Evolutionary conservation across 164 flowering plant genomes (phyloP), one percentile per base, ranked within the genome.

Genomic region (Sextonia rubra): DNA sequence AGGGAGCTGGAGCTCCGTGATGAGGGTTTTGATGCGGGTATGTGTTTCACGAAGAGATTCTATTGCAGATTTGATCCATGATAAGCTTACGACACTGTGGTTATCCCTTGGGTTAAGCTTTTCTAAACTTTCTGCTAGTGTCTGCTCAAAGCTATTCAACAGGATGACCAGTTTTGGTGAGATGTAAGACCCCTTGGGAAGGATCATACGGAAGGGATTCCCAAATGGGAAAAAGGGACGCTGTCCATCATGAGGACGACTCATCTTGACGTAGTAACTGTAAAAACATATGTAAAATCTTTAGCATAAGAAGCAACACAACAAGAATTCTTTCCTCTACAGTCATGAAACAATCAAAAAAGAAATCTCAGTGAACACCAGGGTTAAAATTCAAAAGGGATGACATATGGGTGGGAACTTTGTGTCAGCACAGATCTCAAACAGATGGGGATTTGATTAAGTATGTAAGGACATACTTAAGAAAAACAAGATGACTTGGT

Each of bases 41-140:
- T 91, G 97, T 22, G 86, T 89, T 75, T 83, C 92, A 73, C 85
- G 88, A 7, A 93, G 87, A 1, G 81, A 79, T 62, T 85, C 84
- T 83, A 90, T 86, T 15, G 97, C 97, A n/a, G 70, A 68, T 68
- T 66, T 83, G 97, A 95, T 95, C 98, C 98, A 95, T 30, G 97
- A 81, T 24, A 89, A 81, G 83, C 85, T 84, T 44, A 88, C 84
- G 49, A 87, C 72, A 44, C 85, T 92, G 47, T 81, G 81, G 66
- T 74, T 83, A 70, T 78, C 79, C 49, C 71, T 81, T 52, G 88
- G 87, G 77, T 71, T 82, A 61, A 95, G 90, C 68, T 79, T 85
- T 44, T 65, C 82, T 32, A 95, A 47, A 79, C 91, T 86, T 55
- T 76, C 86, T 26, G 86, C 83, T 77, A 93, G 79, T 15, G 81